phyloP scores from a whole-genome alignment of 768 basidiomycete species.

The Hypholoma sublateritium region DNA sequence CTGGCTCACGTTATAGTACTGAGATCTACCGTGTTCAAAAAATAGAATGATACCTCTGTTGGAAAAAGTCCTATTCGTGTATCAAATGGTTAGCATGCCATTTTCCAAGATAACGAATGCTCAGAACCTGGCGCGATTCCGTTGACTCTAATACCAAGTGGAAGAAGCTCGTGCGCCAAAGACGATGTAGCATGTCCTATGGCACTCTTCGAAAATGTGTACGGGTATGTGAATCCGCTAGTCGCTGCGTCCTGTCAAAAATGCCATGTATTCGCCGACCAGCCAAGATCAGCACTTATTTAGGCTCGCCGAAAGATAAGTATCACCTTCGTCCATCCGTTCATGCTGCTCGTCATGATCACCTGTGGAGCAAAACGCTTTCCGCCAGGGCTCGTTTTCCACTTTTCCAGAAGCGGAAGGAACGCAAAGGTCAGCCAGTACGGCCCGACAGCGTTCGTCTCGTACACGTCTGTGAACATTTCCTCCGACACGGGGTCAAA shows the following conservation, averaged over 20 bases:
- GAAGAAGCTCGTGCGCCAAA: constrained; percentile 3
- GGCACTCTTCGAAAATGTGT: constrained; percentile 4
- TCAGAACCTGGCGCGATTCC: constrained; percentile 5
- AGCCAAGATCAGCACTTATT: no score
- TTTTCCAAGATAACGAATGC: background rate
- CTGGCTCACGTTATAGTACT: background rate
- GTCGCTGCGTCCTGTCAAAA: constrained; percentile 5
- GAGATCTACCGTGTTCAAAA: background rate
- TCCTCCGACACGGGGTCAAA: constrained; percentile 9
- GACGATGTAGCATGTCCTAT: constrained; percentile 4
- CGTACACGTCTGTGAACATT: background rate
- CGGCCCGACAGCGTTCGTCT: constrained; percentile 3
- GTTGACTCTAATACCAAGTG: constrained; percentile 6
- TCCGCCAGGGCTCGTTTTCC: constrained; percentile 2
- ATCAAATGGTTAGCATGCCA: background rate
- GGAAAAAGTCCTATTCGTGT: constrained; percentile 2
- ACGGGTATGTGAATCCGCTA: constrained; percentile 5
- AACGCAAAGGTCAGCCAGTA: constrained; percentile 9
- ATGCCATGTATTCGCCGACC: no score
- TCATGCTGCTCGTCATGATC: constrained; percentile 10
- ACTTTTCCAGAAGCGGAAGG: constrained; percentile 4
- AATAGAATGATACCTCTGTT: background rate
- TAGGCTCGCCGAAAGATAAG: background rate
- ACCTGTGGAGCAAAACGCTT: constrained; percentile 2
- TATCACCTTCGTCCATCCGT: constrained; percentile 5